Conservation (phyloP, 1,139 yeast species). For the Scheffersomyces cryptocercus region DNA sequence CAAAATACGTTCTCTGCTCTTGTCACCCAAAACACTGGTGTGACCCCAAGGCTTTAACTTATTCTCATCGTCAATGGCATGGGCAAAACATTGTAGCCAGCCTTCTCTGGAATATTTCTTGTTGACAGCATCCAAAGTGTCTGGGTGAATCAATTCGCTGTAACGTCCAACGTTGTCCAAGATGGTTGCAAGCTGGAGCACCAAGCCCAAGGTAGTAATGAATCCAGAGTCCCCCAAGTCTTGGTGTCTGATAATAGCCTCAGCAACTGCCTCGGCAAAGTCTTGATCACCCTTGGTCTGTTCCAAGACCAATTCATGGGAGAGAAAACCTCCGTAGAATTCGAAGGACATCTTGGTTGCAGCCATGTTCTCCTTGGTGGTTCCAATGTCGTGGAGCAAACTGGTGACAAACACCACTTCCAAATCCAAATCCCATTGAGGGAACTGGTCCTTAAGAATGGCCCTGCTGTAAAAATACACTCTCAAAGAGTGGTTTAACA, state of each 20-base stretch:
- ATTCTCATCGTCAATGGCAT: conserved; percentile 37
- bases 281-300: conserved; percentile 25
- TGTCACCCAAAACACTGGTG: conserved; percentile 35
- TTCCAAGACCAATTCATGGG: conserved; percentile 29
- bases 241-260: conserved; percentile 41
- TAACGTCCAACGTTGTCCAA: conserved; percentile 40
- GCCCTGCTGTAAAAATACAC: conserved; percentile 35
- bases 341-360: conserved; percentile 41
- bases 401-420: conserved; percentile 35
- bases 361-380: conserved; percentile 35
- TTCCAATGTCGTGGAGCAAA: conserved; percentile 39
- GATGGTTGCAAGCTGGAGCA: conserved; percentile 37
- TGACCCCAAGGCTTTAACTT: conserved; percentile 37
- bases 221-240: conserved; percentile 37
- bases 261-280: conserved; percentile 41
- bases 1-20: conserved; percentile 31
- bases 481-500: conserved; percentile 34
- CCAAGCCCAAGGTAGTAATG: conserved; percentile 38
- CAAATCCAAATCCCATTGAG: conserved; percentile 33
- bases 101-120: conserved; percentile 29
- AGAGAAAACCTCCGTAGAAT: conserved; percentile 36
- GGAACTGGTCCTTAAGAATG: conserved; percentile 37
- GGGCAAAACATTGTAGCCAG: conserved; percentile 37
- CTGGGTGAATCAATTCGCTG: conserved; percentile 30
- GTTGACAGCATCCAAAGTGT: conserved; percentile 32